Percentiles rank a stretch among this genome's conserved stretches.
phyloP scores from a whole-genome alignment of 805 yeast species.

The Priceomyces carsonii region DNA sequence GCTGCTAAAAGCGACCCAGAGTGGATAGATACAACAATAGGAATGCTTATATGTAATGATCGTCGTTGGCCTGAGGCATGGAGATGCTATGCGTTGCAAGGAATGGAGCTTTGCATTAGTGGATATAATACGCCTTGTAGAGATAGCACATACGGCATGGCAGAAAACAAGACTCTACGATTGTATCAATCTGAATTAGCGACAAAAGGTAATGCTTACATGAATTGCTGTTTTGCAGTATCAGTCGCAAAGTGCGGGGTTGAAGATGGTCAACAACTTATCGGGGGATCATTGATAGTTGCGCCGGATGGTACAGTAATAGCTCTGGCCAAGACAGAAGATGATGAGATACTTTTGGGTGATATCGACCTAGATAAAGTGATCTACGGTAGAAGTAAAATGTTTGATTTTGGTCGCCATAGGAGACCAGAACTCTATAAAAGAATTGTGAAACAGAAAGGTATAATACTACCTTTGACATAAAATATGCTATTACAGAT shows the following conservation, averaged over 20 bases:
- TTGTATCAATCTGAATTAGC: slow-evolving; percentile 33
- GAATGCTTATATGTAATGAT: slow-evolving; percentile 41
- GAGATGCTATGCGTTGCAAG: slow-evolving; percentile 40
- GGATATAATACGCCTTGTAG: slow-evolving; percentile 41
- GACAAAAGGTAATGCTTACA: slow-evolving; percentile 33
- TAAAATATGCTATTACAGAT: too few relatives aligned
- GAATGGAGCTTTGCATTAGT: slow-evolving; percentile 37
- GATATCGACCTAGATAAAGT: slow-evolving; percentile 5
- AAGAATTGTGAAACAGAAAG: slow-evolving; percentile 4
- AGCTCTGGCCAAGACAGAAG: slow-evolving; percentile 34
- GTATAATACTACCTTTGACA: background rate
- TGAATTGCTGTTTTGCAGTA: slow-evolving; percentile 33
- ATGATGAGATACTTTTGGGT: slow-evolving; percentile 21
- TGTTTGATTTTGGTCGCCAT: slow-evolving; percentile 6
- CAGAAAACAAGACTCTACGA: slow-evolving; percentile 30
- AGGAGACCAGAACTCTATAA: slow-evolving; percentile 7
- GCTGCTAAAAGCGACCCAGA: slow-evolving; percentile 33
- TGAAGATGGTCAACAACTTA: slow-evolving; percentile 36
- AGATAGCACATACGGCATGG: slow-evolving; percentile 34
- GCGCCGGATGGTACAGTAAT: slow-evolving; percentile 36
- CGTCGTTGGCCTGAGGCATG: slow-evolving; percentile 46
- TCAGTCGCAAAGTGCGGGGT: slow-evolving; percentile 36
- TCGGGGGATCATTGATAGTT: slow-evolving; percentile 36
- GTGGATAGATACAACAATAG: slow-evolving; percentile 36
- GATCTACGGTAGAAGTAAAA: slow-evolving; percentile 50